Percentiles rank a stretch among this genome's conserved stretches.
Conservation (phyloP, 2,329 filamentous ascomycete species). For the Penicillium hesseltinei region DNA sequence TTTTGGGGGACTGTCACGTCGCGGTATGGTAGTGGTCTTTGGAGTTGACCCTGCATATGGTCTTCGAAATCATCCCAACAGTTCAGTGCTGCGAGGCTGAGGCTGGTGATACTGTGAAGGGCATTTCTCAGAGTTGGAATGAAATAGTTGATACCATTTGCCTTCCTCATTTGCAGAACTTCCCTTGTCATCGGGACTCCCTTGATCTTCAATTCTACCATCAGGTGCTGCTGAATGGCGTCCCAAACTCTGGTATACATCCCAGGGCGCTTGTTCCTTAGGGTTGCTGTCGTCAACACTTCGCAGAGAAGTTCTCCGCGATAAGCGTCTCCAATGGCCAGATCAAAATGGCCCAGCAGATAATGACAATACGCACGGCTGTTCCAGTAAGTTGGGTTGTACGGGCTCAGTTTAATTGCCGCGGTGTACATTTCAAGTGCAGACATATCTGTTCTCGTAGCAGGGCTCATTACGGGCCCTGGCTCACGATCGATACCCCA, state of each 20-base stretch:
- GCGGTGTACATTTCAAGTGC: conserved; percentile 39
- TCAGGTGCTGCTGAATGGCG: conserved; percentile 35
- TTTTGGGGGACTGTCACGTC: conserved; percentile 24
- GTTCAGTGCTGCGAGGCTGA: conserved; percentile 32
- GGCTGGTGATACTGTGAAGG: conserved; percentile 30
- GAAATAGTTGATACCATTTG: conserved; percentile 32
- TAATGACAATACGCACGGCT: conserved; percentile 38
- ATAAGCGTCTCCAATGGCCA: conserved; percentile 40
- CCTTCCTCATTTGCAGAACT: conserved; percentile 20
- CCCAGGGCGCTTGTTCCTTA: conserved; percentile 21
- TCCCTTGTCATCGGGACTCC: conserved; percentile 8
- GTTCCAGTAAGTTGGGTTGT: conserved; percentile 40
- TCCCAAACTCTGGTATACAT: conserved; percentile 33
- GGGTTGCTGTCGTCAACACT: conserved; percentile 22
- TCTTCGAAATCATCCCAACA: conserved; percentile 31
- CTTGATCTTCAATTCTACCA: conserved; percentile 15
- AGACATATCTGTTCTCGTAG: conserved; percentile 6
- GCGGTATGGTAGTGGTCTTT: conserved; percentile 19
- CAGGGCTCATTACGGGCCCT: conserved; percentile 18
- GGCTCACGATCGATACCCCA: conserved; percentile 27
- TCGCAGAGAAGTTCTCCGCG: conserved; percentile 37
- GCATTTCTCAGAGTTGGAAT: conserved; percentile 30
- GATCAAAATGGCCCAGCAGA: conserved; percentile 33
- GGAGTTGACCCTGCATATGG: conserved; percentile 20
- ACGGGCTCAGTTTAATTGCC: conserved; percentile 35